Evolutionary conservation across 2,329 filamentous ascomycete species (phyloP), one percentile per base, ranked within the genome.

Genomic region (Hypoxylon sp.): DNA sequence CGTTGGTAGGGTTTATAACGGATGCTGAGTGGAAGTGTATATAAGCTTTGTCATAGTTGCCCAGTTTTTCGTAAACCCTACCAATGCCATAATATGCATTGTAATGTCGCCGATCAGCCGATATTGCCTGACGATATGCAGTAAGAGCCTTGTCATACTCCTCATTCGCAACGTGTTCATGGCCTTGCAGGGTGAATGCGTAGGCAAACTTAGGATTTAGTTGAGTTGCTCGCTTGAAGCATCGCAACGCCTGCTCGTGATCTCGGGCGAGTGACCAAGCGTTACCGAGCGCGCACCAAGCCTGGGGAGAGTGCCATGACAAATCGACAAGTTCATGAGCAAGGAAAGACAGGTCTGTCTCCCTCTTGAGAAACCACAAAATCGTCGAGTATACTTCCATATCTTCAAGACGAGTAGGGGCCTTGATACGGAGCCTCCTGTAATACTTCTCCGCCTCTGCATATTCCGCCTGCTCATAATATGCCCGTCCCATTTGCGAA

Each of bases 331-430:
- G 85, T 75, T 97, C 93, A 75, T 98, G 95, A 0, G 95, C 93
- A 28, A 99, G 85, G 80, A 96, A 97, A 0, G 95, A 94, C 21
- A 99, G 85, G 67, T 98, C 93, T 0, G 94, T 92, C 76, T 98
- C 95, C 69, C 92, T 91, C 80, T 97, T 97, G 68, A 98, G 83
- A 79, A 98, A 94, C 96, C 97, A 99, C n/a, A 99, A 86, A n/a
- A 97, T 91, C 0, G 96, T 99, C 13, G 95, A 98, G 80, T 97
- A 99, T 36, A 98, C 90, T 77, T 99, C 96, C 94, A 98, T 98
- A 76, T 98, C 94, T 76, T 97, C 92, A 48, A 97, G 85, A 3
- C 93, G 89, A 0, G 93, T 92, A 0, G 95, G 95, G 11, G 93
- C 90, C 72, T 96, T 85, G 32, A 91, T 87, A 55, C 93, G 90